Evolutionary conservation across 2,329 filamentous ascomycete genomes (phyloP).

Genomic region (Cercospora zeina): DNA sequence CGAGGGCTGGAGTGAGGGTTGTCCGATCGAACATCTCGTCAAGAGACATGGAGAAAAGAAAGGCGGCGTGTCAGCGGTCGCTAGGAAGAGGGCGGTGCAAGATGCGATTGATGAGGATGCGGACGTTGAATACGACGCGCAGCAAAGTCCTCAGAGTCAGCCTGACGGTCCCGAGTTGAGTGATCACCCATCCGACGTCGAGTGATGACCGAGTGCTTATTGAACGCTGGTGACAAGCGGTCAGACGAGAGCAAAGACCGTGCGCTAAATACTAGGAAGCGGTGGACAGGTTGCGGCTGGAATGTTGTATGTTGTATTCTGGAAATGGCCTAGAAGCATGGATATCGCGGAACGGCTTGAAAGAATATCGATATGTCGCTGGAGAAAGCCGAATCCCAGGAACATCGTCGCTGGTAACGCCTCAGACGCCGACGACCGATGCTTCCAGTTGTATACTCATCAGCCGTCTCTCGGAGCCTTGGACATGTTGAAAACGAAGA

Average conservation of each 20-base stretch:
- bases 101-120: slow-evolving; percentile 77
- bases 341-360: neutral
- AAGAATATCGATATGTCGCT: neutral
- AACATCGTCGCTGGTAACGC: neutral
- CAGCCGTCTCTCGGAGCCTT: neutral
- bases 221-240: neutral
- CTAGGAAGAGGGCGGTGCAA: slow-evolving; percentile 59
- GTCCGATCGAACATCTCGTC: slow-evolving; percentile 64
- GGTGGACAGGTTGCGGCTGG: neutral
- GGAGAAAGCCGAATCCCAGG: neutral
- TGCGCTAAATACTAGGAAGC: neutral
- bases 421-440: neutral
- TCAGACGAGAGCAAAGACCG: neutral
- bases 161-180: slow-evolving; percentile 29
- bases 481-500: neutral
- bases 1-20: slow-evolving; percentile 63
- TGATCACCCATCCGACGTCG: slow-evolving; percentile 34
- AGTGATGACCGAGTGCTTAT: slow-evolving; percentile 40
- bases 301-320: neutral
- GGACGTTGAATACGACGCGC: slow-evolving; percentile 72
- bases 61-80: slow-evolving; percentile 39
- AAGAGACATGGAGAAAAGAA: slow-evolving; percentile 58
- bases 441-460: neutral
- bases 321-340: neutral
- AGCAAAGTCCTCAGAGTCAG: slow-evolving; percentile 42